Evolutionary conservation across 768 basidiomycete species (phyloP), one percentile per base, ranked within the genome.

Genomic region (Lactarius akahatsu): DNA sequence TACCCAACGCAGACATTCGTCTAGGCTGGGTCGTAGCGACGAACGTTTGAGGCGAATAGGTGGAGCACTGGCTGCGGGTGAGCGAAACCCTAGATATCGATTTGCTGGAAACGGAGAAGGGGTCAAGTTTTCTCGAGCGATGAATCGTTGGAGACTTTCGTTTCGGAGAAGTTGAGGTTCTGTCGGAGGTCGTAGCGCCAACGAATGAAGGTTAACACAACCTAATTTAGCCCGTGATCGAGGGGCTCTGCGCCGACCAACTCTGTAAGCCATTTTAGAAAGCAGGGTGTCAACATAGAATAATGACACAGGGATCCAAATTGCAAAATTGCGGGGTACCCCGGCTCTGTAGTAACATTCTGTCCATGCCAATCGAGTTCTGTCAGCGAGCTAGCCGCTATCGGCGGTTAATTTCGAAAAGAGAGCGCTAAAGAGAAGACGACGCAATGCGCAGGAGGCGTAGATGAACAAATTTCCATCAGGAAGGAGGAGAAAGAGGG

Each of bases 401-500:
- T 68, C 60, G 55, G 59, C n/a, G 47, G 55, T 61, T 57, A 61
- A 65, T 67, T 43, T 61, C 54, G 68, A 40, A 41, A 56, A 55
- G 57, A 61, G 67, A 45, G 61, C 60, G 57, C 63, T 52, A 50
- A 52, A 34, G 23, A 55, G 65, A 58, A 61, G 59, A 47, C 64
- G 59, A 68, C 64, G 63, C 63, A 68, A 58, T 62, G 68, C 60
- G 52, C 57, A 62, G 54, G 68, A 67, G 68, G 65, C 65, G 68
- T 67, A 69, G 65, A 69, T 67, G 68, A 66, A 67, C 40, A 13
- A 67, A 61, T 69, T 69, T 69, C 68, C 68, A 69, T 69, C 68
- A 69, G 54, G 68, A 67, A 69, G 68, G 65, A 62, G 65, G 68
- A 41, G 68, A 55, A 59, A 69, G 61, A 62, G 68, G 65, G 68